Base-by-base conservation (phyloP, 176 grass and related monocot species). In the Lolium perenne region DNA sequence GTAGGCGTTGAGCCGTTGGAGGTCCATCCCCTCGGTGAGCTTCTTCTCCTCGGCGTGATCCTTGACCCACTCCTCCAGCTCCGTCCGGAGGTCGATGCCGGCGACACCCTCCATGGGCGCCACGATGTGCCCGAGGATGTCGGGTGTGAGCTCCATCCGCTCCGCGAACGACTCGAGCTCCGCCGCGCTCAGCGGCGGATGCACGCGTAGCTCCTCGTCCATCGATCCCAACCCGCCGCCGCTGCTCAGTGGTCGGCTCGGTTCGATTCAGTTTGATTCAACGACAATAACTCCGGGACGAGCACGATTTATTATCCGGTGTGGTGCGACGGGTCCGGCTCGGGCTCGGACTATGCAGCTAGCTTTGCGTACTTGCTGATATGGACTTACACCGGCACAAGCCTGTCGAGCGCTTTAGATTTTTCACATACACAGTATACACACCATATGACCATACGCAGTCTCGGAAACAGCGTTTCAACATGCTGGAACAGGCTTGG, bases 1-100 rank as follows among this genome's bases (percentile, higher is more conserved):
- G 58, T 61, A 8, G 58, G n/a, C 58, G 58, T 61, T 61, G n/a
- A 61, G 58, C 58, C 22, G n/a, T 11, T 4, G 58, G n/a, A 61
- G 58, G n/a, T 22, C 18, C 58, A 61, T 61, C 58, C 58, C 58
- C 58, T 61, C n/a, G n/a, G 58, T 61, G 58, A n/a, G 58, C 58
- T 61, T 61, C n/a, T 23, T 61, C 58, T 61, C n/a, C 58, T 23
- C 58, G 58, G n/a, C n/a, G n/a, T 61, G 58, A 1, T 61, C 58
- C n/a, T 61, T 1, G n/a, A 1, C 58, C 58, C 58, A 61, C n/a
- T 61, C 58, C 58, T 61, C 58, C 58, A 61, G 58, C 58, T 61
- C 58, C 58, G 22, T 61, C n/a, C 58, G 58, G 58, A 61, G n/a
- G 58, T 61, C 58, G 58, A 61, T 61, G n/a, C n/a, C 58, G 58